phyloP scores from a whole-genome alignment of 495 filamentous ascomycete species.

The Venustampulla echinocandica region DNA sequence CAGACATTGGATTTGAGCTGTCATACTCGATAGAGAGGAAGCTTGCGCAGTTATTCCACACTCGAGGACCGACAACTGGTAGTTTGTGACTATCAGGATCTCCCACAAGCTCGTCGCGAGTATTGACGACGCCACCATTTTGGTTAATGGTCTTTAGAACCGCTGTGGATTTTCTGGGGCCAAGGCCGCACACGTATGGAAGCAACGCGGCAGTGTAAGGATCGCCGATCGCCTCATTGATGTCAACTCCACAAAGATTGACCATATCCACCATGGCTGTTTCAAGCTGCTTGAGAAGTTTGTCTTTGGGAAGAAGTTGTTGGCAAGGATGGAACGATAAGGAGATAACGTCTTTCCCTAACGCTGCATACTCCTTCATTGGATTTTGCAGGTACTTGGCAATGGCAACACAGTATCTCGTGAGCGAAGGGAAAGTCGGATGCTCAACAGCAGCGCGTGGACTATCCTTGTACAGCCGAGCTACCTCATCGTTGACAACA shows the following conservation, averaged over 20 bases:
- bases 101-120: conserved; percentile 77
- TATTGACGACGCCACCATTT: conserved; percentile 75
- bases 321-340: conserved; percentile 85
- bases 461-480: conserved; percentile 85
- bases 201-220: conserved; percentile 74
- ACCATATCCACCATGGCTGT: conserved; percentile 97
- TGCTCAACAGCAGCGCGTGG: conserved; percentile 72
- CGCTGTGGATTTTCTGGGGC: conserved; percentile 81
- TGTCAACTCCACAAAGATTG: conserved; percentile 87
- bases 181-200: conserved; percentile 85
- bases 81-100: conserved; percentile 66
- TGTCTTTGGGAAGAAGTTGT: conserved; percentile 75
- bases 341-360: conserved; percentile 79
- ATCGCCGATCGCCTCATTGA: conserved; percentile 81
- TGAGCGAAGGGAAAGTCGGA: conserved; percentile 64
- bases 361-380: conserved; percentile 87
- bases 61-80: conserved; percentile 75
- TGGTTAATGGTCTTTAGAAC: conserved; percentile 84
- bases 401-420: conserved; percentile 80
- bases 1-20: conserved; percentile 63
- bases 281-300: conserved; percentile 76
- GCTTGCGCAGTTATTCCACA: conserved; percentile 95
- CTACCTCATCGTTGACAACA: conserved; percentile 92
- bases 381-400: conserved; percentile 89
- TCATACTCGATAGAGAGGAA: conserved; percentile 88